A percentile compares a stretch with the other conserved stretches of the same genome.
Conservation (phyloP, 2,329 filamentous ascomycete genomes). For the Thielaviopsis populi region DNA sequence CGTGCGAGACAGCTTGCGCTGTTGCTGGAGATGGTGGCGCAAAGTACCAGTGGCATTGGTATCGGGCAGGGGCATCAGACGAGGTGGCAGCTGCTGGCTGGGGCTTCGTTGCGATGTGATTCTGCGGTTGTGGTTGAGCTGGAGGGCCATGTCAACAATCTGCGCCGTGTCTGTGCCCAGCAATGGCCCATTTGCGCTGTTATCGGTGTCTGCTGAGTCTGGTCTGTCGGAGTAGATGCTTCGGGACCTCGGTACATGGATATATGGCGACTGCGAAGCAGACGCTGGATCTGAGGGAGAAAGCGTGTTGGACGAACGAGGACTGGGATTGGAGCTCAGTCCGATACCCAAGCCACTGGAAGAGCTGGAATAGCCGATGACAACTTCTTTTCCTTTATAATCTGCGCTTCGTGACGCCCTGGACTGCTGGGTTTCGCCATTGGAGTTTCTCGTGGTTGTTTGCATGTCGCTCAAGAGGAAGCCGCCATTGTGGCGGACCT, state of each 20-base stretch:
- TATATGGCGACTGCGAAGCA: not conserved
- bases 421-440: constrained; percentile 16
- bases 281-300: not conserved
- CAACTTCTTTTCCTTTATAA: constrained; percentile 11
- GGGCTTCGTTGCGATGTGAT: constrained; percentile 44
- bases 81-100: constrained; percentile 36
- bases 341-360: not conserved
- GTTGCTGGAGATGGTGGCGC: constrained; percentile 55
- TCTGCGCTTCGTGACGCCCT: constrained; percentile 3
- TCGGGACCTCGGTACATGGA: constrained; percentile 4
- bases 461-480: constrained; percentile 37
- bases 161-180: constrained; percentile 52
- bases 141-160: constrained; percentile 85
- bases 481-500: constrained; percentile 32
- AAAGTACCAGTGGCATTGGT: constrained; percentile 42
- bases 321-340: not conserved
- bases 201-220: constrained; percentile 21
- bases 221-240: constrained; percentile 13
- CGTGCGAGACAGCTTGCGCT: constrained; percentile 46
- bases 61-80: constrained; percentile 38
- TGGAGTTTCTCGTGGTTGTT: constrained; percentile 19
- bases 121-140: constrained; percentile 65
- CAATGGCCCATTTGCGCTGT: not conserved
- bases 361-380: not conserved
- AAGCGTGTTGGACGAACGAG: not conserved